These are phyloP conservation scores for Pneumocystis sp. DNA, from an alignment of 1,139 yeast genomes.

Conservation along the genomic window DNA sequence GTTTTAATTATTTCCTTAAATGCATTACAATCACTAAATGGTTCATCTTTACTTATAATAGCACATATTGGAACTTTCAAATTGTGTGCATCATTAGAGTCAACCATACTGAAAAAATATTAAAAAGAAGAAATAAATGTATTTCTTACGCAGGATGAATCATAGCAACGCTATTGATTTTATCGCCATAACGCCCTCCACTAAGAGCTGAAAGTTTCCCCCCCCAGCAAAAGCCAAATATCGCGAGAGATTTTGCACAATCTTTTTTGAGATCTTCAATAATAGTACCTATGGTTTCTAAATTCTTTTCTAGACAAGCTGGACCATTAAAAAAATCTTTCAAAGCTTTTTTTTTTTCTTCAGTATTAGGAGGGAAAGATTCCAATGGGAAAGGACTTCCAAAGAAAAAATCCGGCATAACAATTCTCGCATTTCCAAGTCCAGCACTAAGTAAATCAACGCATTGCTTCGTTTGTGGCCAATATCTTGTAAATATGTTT, in stretches of 20 bases:
- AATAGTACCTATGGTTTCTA: background rate
- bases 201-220: background rate
- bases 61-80: background rate
- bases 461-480: background rate
- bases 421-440: background rate
- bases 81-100: background rate
- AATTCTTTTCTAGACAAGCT: background rate
- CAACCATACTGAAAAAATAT: background rate
- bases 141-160: slow-evolving; percentile 1
- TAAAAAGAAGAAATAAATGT: background rate
- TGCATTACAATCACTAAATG: background rate
- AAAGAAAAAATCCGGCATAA: slow-evolving; percentile 3
- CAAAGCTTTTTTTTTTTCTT: background rate
- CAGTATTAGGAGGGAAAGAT: background rate
- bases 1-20: background rate
- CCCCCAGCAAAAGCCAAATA: slow-evolving; percentile 5
- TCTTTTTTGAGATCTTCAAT: background rate
- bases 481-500: background rate
- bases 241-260: background rate
- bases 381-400: background rate
- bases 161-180: background rate
- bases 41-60: background rate
- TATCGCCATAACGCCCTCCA: background rate
- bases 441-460: background rate
- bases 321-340: background rate